A percentile compares a stretch with the other conserved stretches of the same genome.
phyloP scores from a whole-genome alignment of 2,329 filamentous ascomycete species.

The Botrytis deweyae region DNA sequence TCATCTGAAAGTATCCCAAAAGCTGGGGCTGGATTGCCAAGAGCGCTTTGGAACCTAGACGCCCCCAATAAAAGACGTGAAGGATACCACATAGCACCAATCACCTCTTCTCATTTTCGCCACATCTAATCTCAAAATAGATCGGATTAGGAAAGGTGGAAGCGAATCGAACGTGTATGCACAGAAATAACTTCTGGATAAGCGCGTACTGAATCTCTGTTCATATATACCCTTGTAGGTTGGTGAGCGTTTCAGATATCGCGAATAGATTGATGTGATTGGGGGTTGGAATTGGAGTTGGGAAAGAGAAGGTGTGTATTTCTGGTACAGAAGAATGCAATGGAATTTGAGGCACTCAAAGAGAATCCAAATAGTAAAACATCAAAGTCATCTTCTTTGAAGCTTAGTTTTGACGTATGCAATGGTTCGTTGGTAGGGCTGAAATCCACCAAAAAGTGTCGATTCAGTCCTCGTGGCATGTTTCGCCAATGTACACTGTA shows the following conservation, averaged over 20 bases:
- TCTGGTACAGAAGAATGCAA: neutral
- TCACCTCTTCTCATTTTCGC: neutral
- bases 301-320: neutral
- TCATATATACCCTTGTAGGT: neutral
- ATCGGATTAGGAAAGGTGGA: conserved; percentile 4
- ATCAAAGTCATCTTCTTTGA: neutral
- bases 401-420: neutral
- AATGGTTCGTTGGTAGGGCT: neutral
- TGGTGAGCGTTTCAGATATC: conserved; percentile 5
- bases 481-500: conserved; percentile 4
- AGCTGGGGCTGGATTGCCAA: conserved; percentile 15
- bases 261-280: neutral
- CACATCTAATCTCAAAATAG: conserved; percentile 25
- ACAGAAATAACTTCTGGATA: conserved; percentile 15
- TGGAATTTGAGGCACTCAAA: neutral
- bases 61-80: conserved; percentile 9
- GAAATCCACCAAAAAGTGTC: neutral
- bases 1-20: neutral
- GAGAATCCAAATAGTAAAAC: neutral
- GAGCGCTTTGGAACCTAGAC: conserved; percentile 10
- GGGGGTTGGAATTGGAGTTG: neutral
- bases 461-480: neutral
- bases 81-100: neutral
- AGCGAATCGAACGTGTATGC: conserved; percentile 8
- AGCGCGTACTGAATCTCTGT: neutral